Evolutionary conservation across 257 asterid genomes (phyloP).

Genomic region (Primulina tabacum): DNA sequence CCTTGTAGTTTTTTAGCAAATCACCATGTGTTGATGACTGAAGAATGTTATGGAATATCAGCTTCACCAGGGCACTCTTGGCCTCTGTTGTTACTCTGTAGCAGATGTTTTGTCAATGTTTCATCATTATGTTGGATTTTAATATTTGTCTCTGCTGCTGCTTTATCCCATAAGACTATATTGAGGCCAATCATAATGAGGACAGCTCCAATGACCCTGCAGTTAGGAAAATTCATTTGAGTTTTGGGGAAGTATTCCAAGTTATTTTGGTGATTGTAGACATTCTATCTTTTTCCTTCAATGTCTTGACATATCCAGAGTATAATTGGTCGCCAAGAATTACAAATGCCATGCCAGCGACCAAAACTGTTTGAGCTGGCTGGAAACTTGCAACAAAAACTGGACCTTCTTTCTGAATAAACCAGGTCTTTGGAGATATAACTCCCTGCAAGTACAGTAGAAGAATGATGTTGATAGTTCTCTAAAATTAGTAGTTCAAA

Average conservation of each 20-base stretch:
- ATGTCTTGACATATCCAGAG: constrained; percentile 54
- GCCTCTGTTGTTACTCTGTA: constrained; percentile 31
- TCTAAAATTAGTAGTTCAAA: not conserved
- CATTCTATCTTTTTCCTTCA: not conserved
- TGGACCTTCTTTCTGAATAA: constrained; percentile 90
- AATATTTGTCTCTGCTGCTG: constrained; percentile 55
- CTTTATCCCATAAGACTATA: constrained; percentile 81
- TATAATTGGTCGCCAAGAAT: constrained; percentile 68
- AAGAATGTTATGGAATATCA: constrained; percentile 40
- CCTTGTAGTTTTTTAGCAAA: constrained; percentile 11
- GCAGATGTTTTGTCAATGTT: constrained; percentile 56
- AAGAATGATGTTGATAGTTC: constrained; percentile 1
- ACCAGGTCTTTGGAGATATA: constrained; percentile 88
- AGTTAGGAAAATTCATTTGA: constrained; percentile 14
- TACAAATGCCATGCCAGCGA: constrained; percentile 71
- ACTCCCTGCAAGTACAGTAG: constrained; percentile 53
- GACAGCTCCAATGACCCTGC: constrained; percentile 73
- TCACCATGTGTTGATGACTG: constrained; percentile 15
- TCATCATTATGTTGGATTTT: constrained; percentile 42
- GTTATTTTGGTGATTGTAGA: not conserved
- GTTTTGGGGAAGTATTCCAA: not conserved
- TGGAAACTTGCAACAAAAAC: constrained; percentile 86
- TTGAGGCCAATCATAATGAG: constrained; percentile 69
- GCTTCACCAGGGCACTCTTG: constrained; percentile 35
- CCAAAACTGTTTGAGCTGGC: constrained; percentile 85